These are phyloP conservation scores for Bryum argenteum DNA, from an alignment of 225 moss, liverwort and hornwort species.

Conservation along the genomic window DNA sequence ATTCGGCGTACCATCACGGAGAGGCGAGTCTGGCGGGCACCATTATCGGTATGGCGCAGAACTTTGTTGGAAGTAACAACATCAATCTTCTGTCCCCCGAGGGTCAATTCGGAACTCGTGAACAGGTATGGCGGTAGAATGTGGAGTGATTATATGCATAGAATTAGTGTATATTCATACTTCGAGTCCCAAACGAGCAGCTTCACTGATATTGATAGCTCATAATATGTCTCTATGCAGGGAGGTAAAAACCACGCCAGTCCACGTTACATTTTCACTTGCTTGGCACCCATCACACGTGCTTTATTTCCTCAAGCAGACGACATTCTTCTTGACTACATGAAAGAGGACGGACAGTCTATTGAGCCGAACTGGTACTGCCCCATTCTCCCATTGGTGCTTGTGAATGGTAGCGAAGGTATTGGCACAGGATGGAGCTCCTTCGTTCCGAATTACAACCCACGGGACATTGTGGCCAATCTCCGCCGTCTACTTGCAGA, in stretches of 20 bases:
- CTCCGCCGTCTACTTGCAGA: constrained; percentile 59
- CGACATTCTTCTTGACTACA: constrained; percentile 83
- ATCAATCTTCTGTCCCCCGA: constrained; percentile 89
- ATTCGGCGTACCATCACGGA: constrained; percentile 96
- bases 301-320: constrained; percentile 79
- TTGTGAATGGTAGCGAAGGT: constrained; percentile 97
- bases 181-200: neutral
- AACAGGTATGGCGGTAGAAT: constrained; percentile 60
- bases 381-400: constrained; percentile 91
- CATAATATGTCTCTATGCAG: constrained; percentile 35
- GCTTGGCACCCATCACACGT: constrained; percentile 84
- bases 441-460: constrained; percentile 91
- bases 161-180: neutral
- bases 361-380: constrained; percentile 97
- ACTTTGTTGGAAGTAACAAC: constrained; percentile 96
- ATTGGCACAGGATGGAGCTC: constrained; percentile 99
- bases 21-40: constrained; percentile 76
- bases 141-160: neutral
- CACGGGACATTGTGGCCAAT: constrained; percentile 81
- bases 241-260: constrained; percentile 99
- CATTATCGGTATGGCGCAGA: constrained; percentile 97
- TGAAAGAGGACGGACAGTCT: constrained; percentile 86
- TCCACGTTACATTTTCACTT: constrained; percentile 90
- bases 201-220: constrained; percentile 5
- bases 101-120: constrained; percentile 94